phyloP scores from a whole-genome alignment of 352 stramenopile genomes.

The Phytophthora pseudosyringae region DNA sequence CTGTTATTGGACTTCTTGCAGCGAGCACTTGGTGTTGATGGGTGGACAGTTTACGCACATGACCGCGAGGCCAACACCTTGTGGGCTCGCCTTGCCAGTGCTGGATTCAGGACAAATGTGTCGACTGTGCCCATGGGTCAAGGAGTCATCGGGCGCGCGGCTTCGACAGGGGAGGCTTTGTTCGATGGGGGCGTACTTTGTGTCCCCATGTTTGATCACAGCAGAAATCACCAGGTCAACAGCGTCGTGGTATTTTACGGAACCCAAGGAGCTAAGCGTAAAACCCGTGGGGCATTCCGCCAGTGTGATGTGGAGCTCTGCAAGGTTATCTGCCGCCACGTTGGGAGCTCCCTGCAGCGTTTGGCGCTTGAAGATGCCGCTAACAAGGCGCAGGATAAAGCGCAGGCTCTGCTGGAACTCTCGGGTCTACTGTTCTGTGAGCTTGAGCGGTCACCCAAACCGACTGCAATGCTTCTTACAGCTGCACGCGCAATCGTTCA shows the following conservation, averaged over 20 bases:
- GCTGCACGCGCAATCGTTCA: constrained; percentile 27
- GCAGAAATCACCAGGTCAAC: constrained; percentile 49
- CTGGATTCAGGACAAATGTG: constrained; percentile 24
- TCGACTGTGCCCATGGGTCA: constrained; percentile 58
- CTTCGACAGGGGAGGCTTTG: constrained; percentile 38
- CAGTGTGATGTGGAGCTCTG: constrained; percentile 67
- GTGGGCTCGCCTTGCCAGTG: constrained; percentile 50
- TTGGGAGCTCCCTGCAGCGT: constrained; percentile 60
- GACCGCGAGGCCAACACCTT: constrained; percentile 61
- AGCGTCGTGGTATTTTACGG: constrained; percentile 68
- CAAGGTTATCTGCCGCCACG: constrained; percentile 55
- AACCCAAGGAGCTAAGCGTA: constrained; percentile 13
- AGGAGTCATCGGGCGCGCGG: constrained; percentile 57
- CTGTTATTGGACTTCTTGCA: constrained; percentile 57
- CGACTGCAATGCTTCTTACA: constrained; percentile 56
- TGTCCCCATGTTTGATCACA: constrained; percentile 54
- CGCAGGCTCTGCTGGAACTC: constrained; percentile 68
- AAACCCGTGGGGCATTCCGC: constrained; percentile 41
- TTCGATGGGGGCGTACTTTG: constrained; percentile 55
- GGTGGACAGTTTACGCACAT: constrained; percentile 64
- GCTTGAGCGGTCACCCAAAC: constrained; percentile 68
- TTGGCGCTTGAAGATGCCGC: constrained; percentile 67
- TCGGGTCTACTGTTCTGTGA: constrained; percentile 71
- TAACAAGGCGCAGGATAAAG: constrained; percentile 64
- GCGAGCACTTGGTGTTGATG: constrained; percentile 54